A percentile compares a stretch with the other conserved stretches of the same genome.
Evolutionary conservation across 192 early-diverging fungal genomes (phyloP).

Genomic region (Entophlyctis luteolus): DNA sequence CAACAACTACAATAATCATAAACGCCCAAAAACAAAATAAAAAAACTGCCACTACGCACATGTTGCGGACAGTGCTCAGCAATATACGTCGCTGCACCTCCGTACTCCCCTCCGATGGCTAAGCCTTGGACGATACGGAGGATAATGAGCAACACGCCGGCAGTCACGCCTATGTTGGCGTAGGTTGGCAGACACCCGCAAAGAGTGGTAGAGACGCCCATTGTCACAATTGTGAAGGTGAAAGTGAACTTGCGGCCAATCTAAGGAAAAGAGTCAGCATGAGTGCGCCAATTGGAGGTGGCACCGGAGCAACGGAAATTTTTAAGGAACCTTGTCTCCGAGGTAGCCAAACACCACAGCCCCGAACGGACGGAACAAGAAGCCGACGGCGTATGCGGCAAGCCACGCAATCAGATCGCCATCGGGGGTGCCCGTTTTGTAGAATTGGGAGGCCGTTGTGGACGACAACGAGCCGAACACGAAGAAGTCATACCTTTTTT

Average conservation of each 20-base stretch:
- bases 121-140: slow-evolving; percentile 31
- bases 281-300: too few relatives aligned
- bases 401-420: slow-evolving; percentile 7
- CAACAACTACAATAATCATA: too few relatives aligned
- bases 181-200: slow-evolving; percentile 33
- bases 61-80: too few relatives aligned
- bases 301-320: too few relatives aligned
- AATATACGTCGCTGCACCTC: slow-evolving; percentile 28
- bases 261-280: too few relatives aligned
- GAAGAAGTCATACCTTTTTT: slow-evolving; percentile 19
- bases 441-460: slow-evolving; percentile 9
- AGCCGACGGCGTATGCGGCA: slow-evolving; percentile 30
- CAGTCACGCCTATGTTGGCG: slow-evolving; percentile 8
- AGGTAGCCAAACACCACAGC: slow-evolving; percentile 33
- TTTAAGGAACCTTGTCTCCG: slow-evolving; percentile 28
- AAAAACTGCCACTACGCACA: too few relatives aligned
- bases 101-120: slow-evolving; percentile 36
- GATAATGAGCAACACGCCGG: slow-evolving; percentile 27
- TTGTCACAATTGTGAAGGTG: slow-evolving; percentile 21
- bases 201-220: slow-evolving; percentile 29
- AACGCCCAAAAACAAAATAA: too few relatives aligned
- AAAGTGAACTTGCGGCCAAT: slow-evolving; percentile 33
- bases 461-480: slow-evolving; percentile 11
- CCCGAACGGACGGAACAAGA: slow-evolving; percentile 31
- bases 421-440: slow-evolving; percentile 1